phyloP scores from a whole-genome alignment of 768 basidiomycete species.

The Tricholomella constricta region DNA sequence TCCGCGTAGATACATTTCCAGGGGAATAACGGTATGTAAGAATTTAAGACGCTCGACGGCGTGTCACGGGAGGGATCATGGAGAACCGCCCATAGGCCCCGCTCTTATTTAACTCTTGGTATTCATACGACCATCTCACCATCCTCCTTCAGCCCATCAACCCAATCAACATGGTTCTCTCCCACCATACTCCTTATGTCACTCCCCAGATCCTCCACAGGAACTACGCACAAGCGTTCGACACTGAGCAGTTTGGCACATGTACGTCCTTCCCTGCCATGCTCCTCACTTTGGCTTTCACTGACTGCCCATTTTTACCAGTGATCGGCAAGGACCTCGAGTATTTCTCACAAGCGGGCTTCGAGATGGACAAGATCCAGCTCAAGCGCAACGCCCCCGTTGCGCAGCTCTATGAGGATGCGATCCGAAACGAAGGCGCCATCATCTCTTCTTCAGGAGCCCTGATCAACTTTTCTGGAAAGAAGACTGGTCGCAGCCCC shows the following conservation, averaged over 20 bases:
- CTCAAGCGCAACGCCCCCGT: conserved; percentile 92
- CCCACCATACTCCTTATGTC: conserved; percentile 79
- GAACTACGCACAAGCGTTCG: conserved; percentile 75
- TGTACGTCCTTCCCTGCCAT: conserved; percentile 43
- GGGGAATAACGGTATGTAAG: conserved; percentile 8
- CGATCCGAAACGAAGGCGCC: conserved; percentile 97
- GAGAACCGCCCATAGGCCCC: conserved; percentile 6
- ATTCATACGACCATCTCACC: conserved; percentile 19
- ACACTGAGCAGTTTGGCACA: conserved; percentile 59
- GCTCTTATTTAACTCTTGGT: conserved; percentile 20
- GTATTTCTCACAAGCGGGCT: conserved; percentile 98
- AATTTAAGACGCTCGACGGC: conserved; percentile 4
- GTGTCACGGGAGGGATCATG: conserved; percentile 27
- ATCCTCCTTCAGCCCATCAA: conserved; percentile 18
- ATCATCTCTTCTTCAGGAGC: conserved; percentile 96
- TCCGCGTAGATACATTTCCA: conserved; percentile 6
- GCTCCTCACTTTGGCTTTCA: not conserved
- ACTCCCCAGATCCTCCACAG: conserved; percentile 90
- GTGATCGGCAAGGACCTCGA: conserved; percentile 93
- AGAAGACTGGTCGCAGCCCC: conserved; percentile 97
- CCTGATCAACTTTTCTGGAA: conserved; percentile 99
- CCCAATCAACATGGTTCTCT: conserved; percentile 57
- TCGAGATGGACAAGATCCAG: conserved; percentile 97
- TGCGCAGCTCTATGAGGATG: conserved; percentile 94
- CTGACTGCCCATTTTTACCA: conserved; percentile 30